Base-by-base conservation (phyloP, 495 filamentous ascomycete genomes). In the Penicillium dipodomyicola region DNA sequence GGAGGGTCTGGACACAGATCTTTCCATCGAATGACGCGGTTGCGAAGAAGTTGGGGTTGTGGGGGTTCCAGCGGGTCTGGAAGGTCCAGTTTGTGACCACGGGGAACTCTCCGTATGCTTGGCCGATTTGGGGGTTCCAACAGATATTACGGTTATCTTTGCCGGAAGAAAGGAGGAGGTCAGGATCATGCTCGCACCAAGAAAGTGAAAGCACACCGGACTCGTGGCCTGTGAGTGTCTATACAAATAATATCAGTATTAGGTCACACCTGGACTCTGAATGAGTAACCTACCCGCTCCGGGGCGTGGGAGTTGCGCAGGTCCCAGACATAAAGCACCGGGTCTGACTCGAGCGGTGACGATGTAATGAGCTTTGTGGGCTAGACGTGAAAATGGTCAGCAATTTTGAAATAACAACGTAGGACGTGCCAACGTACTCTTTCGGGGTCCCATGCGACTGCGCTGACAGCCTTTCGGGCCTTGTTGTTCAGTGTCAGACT, bases 1-100 rank as follows among this genome's bases (percentile, higher is more conserved):
- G 94, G 37, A 96, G 81, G 10, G 93, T 92, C 62, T 96, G 92
- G 22, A 99, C 79, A 15, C 86, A 85, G 60, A 99, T 95, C 71
- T 91, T 95, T 42, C 95, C 94, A 67, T 97, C 94, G 61, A 97
- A 97, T 3, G 93, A 96, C 17, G 95, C 95, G 10, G 93, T 97
- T 6, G 94, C 94, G 25, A 93, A 86, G 55, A 97, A 81, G 62
- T 83, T 87, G 6, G 94, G 95, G 71, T 97, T 95, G 62, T 88
- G 83, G 19, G 95, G 94, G 70, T 96, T 91, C 84, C 93, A 99
- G 61, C 86, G 84, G 6, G 94, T 96, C 70, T 92, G 85, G 79
- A 97, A 99, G 2, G 92, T 96, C 94, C 95, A 97, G 71, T 97
- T 97, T 37, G 93, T 96, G 53, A 96, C 95, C 60, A 96, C 89